Base-by-base conservation (phyloP, 208 protist genomes). In the Crithidia bombi region DNA sequence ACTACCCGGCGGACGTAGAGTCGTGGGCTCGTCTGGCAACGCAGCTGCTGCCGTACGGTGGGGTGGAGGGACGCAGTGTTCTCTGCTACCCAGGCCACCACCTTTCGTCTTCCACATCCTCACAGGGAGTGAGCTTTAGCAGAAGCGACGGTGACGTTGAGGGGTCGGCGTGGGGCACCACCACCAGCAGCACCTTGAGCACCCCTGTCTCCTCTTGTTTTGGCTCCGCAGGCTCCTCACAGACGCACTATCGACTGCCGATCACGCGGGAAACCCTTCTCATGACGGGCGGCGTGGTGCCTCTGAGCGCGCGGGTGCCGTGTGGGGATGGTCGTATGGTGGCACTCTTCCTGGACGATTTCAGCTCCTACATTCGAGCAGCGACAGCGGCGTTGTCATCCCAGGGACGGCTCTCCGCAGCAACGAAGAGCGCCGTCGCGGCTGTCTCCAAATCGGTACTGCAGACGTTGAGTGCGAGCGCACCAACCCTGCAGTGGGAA, bases 241-340 rank as follows among this genome's bases (percentile, higher is more conserved):
- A 4, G 2, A 9, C 44, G 52, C 38, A 17, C 17, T 81, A 75
- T 38, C 41, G 25, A 0, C 32, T 89, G 19, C 63, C 63, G 23
- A 47, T 75, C 5, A 89, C 90, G 17, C 83, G 90, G 0, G 91
- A 93, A 46, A 93, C 78, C 47, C 71, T 96, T 7, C 67, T 96
- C 33, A 26, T 96, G 66, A 92, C 87, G 6, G 89, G 86, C 28
- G 91, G 91, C 12, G 82, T 92, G 2, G 83, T 96, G 21, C 91
- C 91, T 0, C 75, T 94, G n/a, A 96, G 89, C 55, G 75, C 90
- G 47, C 87, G 87, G 11, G 43, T 65, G 23, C 82, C 82, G 5
- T 81, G 73, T 55, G 81, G 74, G 11, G 80, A 89, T 49, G 90
- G 90, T 4, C 55, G 49, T 7, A 61, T 61, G 14, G 30, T 93